Conservation (phyloP, 345 rosid species). For the Jatropha curcas region DNA sequence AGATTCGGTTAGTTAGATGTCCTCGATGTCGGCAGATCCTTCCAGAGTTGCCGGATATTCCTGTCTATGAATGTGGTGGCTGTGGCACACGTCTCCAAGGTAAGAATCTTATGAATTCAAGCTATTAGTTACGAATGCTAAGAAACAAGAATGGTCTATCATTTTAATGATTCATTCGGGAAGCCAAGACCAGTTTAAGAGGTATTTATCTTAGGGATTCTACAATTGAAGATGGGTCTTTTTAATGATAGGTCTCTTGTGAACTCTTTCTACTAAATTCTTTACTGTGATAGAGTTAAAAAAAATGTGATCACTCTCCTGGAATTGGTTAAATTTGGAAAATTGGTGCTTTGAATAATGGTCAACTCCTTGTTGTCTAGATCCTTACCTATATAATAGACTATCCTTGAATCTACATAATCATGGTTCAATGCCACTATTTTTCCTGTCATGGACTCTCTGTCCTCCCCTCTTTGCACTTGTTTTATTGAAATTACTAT, state of each 20-base stretch:
- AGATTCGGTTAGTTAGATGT: slow-evolving; percentile 62
- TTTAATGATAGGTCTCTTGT: background rate
- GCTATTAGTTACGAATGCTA: background rate
- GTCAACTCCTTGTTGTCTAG: no score
- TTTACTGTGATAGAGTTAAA: background rate
- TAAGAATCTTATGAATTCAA: slow-evolving; percentile 8
- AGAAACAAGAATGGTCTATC: background rate
- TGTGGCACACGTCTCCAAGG: slow-evolving; percentile 67
- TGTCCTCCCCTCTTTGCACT: background rate
- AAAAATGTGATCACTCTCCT: background rate
- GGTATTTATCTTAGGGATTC: background rate
- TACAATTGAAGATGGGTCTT: background rate
- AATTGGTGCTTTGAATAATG: background rate
- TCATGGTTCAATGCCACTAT: background rate
- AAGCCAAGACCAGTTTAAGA: background rate
- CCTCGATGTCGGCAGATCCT: slow-evolving; percentile 64
- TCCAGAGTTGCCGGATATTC: slow-evolving; percentile 53
- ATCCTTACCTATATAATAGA: background rate
- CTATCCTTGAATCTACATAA: background rate
- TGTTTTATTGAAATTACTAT: background rate
- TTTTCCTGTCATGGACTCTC: no score
- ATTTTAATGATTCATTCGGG: background rate
- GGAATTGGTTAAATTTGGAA: background rate
- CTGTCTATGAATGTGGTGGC: slow-evolving; percentile 67
- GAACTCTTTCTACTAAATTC: background rate